Conservation (phyloP, 345 rosid species). For the Chamaenerion angustifolium region DNA sequence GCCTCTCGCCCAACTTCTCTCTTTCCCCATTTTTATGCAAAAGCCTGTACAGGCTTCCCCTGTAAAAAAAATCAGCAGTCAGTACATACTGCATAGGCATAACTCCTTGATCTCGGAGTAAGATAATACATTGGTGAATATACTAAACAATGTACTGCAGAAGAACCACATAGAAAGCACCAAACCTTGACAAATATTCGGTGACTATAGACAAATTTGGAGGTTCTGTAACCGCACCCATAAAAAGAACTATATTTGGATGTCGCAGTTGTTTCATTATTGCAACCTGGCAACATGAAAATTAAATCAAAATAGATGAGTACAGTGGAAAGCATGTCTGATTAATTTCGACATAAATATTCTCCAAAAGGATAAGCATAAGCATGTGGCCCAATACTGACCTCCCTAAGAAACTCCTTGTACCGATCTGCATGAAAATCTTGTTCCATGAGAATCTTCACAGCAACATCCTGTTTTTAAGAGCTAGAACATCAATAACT, state of each 20-base stretch:
- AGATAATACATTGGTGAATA: too few species aligned
- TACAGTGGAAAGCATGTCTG: not conserved
- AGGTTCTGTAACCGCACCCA: conserved; percentile 98
- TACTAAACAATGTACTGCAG: not conserved
- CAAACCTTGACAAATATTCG: conserved; percentile 88
- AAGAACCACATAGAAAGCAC: not conserved
- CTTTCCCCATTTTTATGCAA: conserved; percentile 76
- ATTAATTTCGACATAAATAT: too few species aligned
- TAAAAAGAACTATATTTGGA: conserved; percentile 97
- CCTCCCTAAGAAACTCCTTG: conserved; percentile 56
- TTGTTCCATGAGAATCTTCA: conserved; percentile 99
- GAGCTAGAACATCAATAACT: too few species aligned
- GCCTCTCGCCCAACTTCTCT: conserved; percentile 82
- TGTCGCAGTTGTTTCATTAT: conserved; percentile 96
- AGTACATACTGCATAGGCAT: too few species aligned
- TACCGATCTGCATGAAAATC: conserved; percentile 76
- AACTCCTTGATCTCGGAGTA: not conserved
- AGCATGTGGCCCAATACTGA: conserved; percentile 45
- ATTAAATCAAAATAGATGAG: not conserved
- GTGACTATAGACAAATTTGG: conserved; percentile 96
- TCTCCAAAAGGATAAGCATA: not conserved
- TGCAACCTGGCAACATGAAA: conserved; percentile 46
- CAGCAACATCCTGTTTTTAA: conserved; percentile 85
- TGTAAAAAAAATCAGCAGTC: conserved; percentile 23
- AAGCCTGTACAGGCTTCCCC: conserved; percentile 94